Evolutionary conservation across 1,284 basidiomycete genomes (phyloP).

Genomic region (Gomphus bonarii): DNA sequence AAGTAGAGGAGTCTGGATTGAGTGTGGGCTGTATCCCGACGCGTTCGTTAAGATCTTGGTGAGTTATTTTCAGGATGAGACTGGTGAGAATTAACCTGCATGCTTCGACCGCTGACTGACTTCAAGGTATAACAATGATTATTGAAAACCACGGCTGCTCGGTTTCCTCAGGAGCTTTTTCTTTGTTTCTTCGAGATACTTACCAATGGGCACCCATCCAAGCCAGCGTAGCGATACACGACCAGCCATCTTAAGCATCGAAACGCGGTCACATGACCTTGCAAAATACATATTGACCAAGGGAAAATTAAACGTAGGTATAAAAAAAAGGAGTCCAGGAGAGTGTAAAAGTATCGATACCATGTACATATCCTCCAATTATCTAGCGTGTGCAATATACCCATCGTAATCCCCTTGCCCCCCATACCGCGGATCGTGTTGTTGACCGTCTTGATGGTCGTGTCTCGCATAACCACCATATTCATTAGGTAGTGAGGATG

Average conservation of each 20-base stretch:
- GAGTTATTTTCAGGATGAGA: neutral
- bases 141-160: slow-evolving; percentile 24
- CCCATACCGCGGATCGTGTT: neutral
- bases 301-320: too few species aligned
- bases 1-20: slow-evolving; percentile 56
- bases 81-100: slow-evolving; percentile 46
- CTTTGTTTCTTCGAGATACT: neutral
- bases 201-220: slow-evolving; percentile 4
- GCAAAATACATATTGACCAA: neutral
- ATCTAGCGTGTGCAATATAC: neutral
- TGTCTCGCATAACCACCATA: slow-evolving; percentile 1
- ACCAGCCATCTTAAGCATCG: neutral
- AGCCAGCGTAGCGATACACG: neutral
- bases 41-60: slow-evolving; percentile 7
- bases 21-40: slow-evolving; percentile 56
- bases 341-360: neutral
- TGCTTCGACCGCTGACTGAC: slow-evolving; percentile 52
- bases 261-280: neutral
- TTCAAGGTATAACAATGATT: slow-evolving; percentile 45
- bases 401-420: neutral
- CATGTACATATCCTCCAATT: neutral
- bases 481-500: neutral
- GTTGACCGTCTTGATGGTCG: neutral
- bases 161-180: neutral
- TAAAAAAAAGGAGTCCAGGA: too few species aligned